phyloP scores from a whole-genome alignment of 2,329 filamentous ascomycete species.

The Cercospora janseana region DNA sequence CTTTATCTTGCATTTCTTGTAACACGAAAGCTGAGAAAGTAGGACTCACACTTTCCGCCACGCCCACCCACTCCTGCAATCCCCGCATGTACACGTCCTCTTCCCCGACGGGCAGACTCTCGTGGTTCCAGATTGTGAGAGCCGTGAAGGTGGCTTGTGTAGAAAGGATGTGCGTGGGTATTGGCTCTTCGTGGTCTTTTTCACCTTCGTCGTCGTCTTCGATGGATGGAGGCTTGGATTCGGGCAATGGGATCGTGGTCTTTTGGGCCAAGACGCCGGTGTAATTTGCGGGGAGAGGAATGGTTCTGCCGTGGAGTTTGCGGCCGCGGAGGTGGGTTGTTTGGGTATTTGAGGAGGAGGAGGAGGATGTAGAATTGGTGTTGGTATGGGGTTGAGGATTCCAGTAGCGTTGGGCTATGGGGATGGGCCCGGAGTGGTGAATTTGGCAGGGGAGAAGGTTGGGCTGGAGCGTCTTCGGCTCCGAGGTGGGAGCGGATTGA shows the following conservation, averaged over 20 bases:
- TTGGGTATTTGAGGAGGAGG: constrained; percentile 11
- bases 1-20: no score
- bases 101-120: constrained; percentile 59
- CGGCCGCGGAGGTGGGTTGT: constrained; percentile 75
- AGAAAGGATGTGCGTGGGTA: constrained; percentile 57
- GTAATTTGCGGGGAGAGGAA: constrained; percentile 70
- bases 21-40: no score
- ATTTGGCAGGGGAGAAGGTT: constrained; percentile 80
- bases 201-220: constrained; percentile 40
- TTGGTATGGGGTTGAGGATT: constrained; percentile 39
- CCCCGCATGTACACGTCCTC: constrained; percentile 71
- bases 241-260: constrained; percentile 27
- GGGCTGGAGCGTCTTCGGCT: constrained; percentile 50
- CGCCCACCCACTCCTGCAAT: constrained; percentile 75
- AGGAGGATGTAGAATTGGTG: constrained; percentile 37
- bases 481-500: constrained; percentile 29
- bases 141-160: constrained; percentile 68
- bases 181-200: constrained; percentile 45
- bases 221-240: background rate
- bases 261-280: constrained; percentile 42
- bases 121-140: constrained; percentile 82
- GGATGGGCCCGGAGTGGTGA: constrained; percentile 71
- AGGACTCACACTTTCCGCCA: constrained; percentile 63
- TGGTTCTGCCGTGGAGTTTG: constrained; percentile 66
- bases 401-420: constrained; percentile 68